Percentiles rank a stretch among this genome's conserved stretches.
These are phyloP conservation scores for Fragilariopsis cylindrus DNA, from an alignment of 108 stramenopile genomes.

Conservation along the genomic window DNA sequence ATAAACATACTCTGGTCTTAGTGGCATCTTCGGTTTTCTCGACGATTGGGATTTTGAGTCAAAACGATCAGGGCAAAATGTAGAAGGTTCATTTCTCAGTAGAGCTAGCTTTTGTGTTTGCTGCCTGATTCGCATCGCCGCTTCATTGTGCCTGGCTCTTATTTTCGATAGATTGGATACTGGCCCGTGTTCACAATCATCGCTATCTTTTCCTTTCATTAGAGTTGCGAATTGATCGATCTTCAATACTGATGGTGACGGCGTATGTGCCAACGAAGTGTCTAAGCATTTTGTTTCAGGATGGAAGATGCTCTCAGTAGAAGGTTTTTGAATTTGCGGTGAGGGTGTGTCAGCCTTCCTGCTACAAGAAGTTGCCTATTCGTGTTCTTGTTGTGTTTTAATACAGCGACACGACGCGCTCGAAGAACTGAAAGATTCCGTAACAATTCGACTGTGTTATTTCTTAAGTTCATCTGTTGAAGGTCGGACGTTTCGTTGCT, in stretches of 20 bases:
- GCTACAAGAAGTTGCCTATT: not conserved
- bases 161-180: constrained; percentile 9
- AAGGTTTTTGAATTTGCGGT: not conserved
- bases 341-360: too few species aligned
- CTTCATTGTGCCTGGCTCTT: constrained; percentile 23
- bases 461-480: constrained; percentile 1
- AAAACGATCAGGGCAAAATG: not conserved
- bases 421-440: constrained; percentile 28
- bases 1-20: too few species aligned
- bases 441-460: constrained; percentile 22
- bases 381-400: not conserved
- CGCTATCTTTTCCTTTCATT: not conserved
- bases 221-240: not conserved
- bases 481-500: not conserved
- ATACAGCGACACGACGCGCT: not conserved
- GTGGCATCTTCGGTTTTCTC: too few species aligned
- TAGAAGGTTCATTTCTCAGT: not conserved
- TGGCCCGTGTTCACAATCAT: not conserved
- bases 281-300: not conserved
- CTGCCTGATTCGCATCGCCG: constrained; percentile 14
- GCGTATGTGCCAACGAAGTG: not conserved
- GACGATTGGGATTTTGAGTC: too few species aligned
- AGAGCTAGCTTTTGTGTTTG: constrained; percentile 9
- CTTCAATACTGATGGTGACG: not conserved
- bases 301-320: not conserved